Percentiles rank a stretch among this genome's conserved stretches.
phyloP scores from a whole-genome alignment of 2,329 filamentous ascomycete species.

The Fusarium subtropicale region DNA sequence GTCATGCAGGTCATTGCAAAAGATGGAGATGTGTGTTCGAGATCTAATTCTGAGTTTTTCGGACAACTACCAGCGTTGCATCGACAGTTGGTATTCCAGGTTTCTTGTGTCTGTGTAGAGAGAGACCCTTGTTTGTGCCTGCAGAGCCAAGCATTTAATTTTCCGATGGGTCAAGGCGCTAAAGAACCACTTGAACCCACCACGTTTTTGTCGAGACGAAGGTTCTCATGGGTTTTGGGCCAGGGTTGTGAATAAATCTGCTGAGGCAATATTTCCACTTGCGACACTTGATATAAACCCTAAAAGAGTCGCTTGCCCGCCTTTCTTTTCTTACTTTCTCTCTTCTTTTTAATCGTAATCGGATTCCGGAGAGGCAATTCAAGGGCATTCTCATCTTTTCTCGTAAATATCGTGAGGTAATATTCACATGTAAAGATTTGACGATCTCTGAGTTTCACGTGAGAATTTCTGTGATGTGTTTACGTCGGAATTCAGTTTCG shows the following conservation, averaged over 20 bases:
- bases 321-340: not conserved
- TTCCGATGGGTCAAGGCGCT: not conserved
- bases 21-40: not conserved
- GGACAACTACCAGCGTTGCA: not conserved
- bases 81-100: not conserved
- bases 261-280: not conserved
- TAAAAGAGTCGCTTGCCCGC: not conserved
- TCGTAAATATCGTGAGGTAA: not conserved
- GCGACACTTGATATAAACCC: not conserved
- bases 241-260: not conserved
- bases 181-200: not conserved
- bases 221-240: not conserved
- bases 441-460: accelerated
- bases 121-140: conserved; percentile 1
- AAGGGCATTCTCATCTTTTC: accelerated
- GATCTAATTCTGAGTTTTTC: not conserved
- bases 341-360: not conserved
- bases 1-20: conserved; percentile 12
- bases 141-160: conserved; percentile 11
- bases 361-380: not conserved
- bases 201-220: not conserved
- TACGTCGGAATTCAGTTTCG: accelerated
- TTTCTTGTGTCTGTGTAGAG: not conserved
- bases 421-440: not conserved
- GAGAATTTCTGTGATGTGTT: too few relatives aligned